phyloP scores from a whole-genome alignment of 345 rosid genomes.

The Salix viminalis region DNA sequence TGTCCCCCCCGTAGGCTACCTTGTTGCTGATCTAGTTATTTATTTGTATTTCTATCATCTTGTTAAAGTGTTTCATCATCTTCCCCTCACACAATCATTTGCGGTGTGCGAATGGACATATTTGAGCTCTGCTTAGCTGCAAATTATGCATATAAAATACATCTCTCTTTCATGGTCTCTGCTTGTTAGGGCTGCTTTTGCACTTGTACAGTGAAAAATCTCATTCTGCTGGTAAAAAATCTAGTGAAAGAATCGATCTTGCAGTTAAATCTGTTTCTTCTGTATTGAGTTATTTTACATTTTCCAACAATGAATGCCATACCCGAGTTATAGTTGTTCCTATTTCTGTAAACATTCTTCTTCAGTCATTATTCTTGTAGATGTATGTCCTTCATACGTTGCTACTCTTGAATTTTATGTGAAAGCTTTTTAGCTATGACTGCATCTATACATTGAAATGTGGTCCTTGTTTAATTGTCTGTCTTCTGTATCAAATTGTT shows the following conservation, averaged over 20 bases:
- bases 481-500: not conserved
- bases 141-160: too few species aligned
- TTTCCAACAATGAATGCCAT: not conserved
- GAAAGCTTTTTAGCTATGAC: not conserved
- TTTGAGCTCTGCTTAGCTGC: too few species aligned
- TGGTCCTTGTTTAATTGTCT: not conserved
- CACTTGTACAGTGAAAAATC: not conserved
- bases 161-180: too few species aligned
- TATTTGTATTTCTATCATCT: too few species aligned
- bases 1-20: too few species aligned
- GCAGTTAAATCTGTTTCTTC: not conserved
- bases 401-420: slow-evolving; percentile 2
- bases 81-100: too few species aligned
- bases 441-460: not conserved
- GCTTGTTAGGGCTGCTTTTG: too few species aligned
- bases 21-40: too few species aligned
- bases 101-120: too few species aligned
- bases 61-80: too few species aligned
- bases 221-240: not conserved
- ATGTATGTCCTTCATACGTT: not conserved
- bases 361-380: not conserved
- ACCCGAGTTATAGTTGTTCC: not conserved
- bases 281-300: not conserved
- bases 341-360: not conserved
- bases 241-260: not conserved